Conservation (phyloP, 176 grass and related monocot genomes). For the Puya raimondii region DNA sequence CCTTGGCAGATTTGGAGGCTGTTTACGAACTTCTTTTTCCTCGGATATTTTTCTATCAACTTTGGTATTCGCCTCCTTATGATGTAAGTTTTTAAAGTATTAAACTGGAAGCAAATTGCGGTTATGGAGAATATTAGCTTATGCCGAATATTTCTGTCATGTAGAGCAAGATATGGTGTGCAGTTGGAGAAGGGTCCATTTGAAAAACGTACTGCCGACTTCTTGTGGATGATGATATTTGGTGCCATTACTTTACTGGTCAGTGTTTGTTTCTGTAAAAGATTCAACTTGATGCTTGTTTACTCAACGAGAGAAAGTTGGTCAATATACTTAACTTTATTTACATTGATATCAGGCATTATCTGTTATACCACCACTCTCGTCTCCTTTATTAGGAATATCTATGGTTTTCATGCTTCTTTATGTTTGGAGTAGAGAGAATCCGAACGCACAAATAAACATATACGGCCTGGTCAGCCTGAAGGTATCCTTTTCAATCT, state of each 20-base stretch:
- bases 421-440: slow-evolving; percentile 97
- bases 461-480: slow-evolving; percentile 73
- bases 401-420: slow-evolving; percentile 85
- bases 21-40: slow-evolving; percentile 67
- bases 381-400: slow-evolving; percentile 26
- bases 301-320: neutral
- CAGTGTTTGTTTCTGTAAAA: neutral
- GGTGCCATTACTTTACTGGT: slow-evolving; percentile 65
- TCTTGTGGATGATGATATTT: slow-evolving; percentile 96
- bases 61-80: slow-evolving; percentile 89
- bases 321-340: neutral
- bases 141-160: slow-evolving; percentile 19
- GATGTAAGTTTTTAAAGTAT: slow-evolving; percentile 45
- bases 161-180: slow-evolving; percentile 86
- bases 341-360: slow-evolving; percentile 36
- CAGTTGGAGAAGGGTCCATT: slow-evolving; percentile 78
- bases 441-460: slow-evolving; percentile 80
- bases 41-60: slow-evolving; percentile 75
- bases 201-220: slow-evolving; percentile 73
- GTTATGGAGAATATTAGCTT: neutral
- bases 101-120: neutral
- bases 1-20: slow-evolving; percentile 69
- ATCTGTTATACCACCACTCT: slow-evolving; percentile 41
- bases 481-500: slow-evolving; percentile 51
- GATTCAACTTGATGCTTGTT: neutral